These are phyloP conservation scores for Heritiera fomes DNA, from an alignment of 345 rosid genomes.

Conservation along the genomic window DNA sequence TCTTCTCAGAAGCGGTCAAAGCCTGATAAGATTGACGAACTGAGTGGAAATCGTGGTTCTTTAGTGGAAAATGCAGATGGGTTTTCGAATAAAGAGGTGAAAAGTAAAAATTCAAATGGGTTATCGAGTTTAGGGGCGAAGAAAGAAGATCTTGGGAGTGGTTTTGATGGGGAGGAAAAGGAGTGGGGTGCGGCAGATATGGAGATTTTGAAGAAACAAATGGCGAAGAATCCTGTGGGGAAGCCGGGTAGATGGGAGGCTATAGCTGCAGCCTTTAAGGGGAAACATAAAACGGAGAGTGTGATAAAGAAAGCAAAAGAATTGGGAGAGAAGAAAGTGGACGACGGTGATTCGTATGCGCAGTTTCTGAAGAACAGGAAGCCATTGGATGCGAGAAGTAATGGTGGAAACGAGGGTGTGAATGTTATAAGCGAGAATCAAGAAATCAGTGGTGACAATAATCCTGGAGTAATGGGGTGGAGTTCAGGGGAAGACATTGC, in stretches of 20 bases:
- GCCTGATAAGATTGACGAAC: slow-evolving; percentile 37
- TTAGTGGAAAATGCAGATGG: slow-evolving; percentile 11
- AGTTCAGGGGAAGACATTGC: slow-evolving; percentile 78
- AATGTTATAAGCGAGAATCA: slow-evolving; percentile 19
- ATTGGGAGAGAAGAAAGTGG: slow-evolving; percentile 65
- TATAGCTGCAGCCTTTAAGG: slow-evolving; percentile 69
- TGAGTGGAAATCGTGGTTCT: slow-evolving; percentile 2
- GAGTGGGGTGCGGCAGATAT: slow-evolving; percentile 81
- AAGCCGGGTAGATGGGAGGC: slow-evolving; percentile 86
- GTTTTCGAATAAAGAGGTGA: neutral
- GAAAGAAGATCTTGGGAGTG: slow-evolving; percentile 26
- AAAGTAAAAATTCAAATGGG: slow-evolving; percentile 23
- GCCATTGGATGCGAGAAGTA: slow-evolving; percentile 51
- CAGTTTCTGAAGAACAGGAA: slow-evolving; percentile 84
- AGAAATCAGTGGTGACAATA: slow-evolving; percentile 18
- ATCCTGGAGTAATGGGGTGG: slow-evolving; percentile 46
- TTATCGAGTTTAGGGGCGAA: slow-evolving; percentile 34
- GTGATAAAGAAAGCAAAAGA: slow-evolving; percentile 85
- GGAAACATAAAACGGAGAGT: slow-evolving; percentile 60
- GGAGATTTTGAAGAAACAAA: slow-evolving; percentile 73
- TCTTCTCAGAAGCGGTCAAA: slow-evolving; percentile 51
- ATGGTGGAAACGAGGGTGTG: slow-evolving; percentile 27
- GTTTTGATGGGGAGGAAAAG: slow-evolving; percentile 37
- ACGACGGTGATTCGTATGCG: slow-evolving; percentile 67
- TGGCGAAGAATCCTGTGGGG: slow-evolving; percentile 80